phyloP scores from a whole-genome alignment of 2,329 filamentous ascomycete genomes.

The Microdochium bolleyi region DNA sequence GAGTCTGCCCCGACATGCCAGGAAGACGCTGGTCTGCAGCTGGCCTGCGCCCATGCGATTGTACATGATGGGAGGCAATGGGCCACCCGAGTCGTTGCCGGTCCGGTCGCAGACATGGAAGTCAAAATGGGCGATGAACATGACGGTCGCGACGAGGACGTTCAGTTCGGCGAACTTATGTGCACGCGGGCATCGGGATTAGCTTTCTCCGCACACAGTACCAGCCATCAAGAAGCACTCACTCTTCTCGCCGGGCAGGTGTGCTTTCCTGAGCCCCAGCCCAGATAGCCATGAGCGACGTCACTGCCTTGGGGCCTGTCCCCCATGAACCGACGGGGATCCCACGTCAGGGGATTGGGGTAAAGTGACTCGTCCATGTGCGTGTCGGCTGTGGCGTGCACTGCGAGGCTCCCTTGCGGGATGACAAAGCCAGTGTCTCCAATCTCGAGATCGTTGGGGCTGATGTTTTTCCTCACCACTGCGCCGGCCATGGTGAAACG shows the following conservation, averaged over 20 bases:
- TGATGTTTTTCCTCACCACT: conserved; percentile 3
- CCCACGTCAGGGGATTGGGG: neutral
- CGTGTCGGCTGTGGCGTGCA: conserved; percentile 2
- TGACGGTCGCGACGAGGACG: conserved; percentile 1
- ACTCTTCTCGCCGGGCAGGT: conserved; percentile 1
- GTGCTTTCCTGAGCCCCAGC: conserved; percentile 3
- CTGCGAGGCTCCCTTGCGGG: neutral
- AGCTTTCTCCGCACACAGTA: neutral
- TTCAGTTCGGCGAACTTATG: conserved; percentile 2
- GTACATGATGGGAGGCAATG: neutral
- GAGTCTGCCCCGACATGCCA: neutral
- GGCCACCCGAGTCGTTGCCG: neutral
- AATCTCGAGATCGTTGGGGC: neutral
- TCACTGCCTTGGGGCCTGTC: neutral
- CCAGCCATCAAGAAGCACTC: neutral
- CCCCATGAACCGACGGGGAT: neutral
- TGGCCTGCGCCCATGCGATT: neutral
- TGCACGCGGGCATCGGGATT: neutral
- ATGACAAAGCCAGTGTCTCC: neutral
- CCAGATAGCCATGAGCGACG: conserved; percentile 1
- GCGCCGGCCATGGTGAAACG: conserved; percentile 3
- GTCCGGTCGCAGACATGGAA: conserved; percentile 1
- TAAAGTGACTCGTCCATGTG: conserved; percentile 1
- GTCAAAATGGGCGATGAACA: conserved; percentile 2
- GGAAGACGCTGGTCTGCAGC: neutral